phyloP scores from a whole-genome alignment of 202 grass and related monocot genomes.

The Saccharum hybrid region DNA sequence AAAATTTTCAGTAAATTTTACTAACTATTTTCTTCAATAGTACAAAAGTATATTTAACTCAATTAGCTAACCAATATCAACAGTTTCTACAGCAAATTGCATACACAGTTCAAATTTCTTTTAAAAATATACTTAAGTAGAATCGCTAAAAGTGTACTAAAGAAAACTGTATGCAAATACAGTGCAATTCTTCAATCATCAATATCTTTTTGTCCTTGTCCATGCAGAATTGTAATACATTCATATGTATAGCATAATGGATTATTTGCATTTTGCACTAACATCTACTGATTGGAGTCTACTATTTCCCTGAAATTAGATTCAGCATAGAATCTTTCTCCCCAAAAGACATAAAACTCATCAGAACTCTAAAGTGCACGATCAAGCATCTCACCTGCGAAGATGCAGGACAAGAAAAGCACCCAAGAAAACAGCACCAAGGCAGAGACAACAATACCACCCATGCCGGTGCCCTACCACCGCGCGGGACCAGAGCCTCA shows the following conservation, averaged over 20 bases:
- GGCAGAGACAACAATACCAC: constrained; percentile 12
- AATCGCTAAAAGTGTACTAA: not conserved
- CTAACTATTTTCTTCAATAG: not conserved
- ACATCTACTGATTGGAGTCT: not conserved
- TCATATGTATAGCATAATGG: constrained; percentile 18
- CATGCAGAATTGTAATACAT: constrained; percentile 2
- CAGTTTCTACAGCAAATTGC: constrained; percentile 6
- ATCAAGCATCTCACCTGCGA: constrained; percentile 31
- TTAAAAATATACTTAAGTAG: not conserved
- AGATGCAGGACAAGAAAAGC: constrained; percentile 42
- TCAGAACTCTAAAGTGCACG: constrained; percentile 6
- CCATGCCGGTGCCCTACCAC: constrained; percentile 37
- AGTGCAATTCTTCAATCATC: constrained; percentile 28
- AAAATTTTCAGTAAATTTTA: not conserved
- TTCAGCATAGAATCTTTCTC: not conserved
- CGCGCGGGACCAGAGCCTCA: constrained; percentile 1
- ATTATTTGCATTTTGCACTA: constrained; percentile 33
- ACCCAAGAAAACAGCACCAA: constrained; percentile 33
- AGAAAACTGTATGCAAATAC: not conserved
- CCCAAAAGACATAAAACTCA: not conserved
- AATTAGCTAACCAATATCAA: not conserved
- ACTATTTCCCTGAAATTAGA: not conserved
- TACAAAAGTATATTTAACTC: constrained; percentile 17
- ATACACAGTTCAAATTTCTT: not conserved
- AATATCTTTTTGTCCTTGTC: not conserved